Evolutionary conservation across 1,284 basidiomycete species (phyloP).

Genomic region (Erythrobasidium hasegawianum): DNA sequence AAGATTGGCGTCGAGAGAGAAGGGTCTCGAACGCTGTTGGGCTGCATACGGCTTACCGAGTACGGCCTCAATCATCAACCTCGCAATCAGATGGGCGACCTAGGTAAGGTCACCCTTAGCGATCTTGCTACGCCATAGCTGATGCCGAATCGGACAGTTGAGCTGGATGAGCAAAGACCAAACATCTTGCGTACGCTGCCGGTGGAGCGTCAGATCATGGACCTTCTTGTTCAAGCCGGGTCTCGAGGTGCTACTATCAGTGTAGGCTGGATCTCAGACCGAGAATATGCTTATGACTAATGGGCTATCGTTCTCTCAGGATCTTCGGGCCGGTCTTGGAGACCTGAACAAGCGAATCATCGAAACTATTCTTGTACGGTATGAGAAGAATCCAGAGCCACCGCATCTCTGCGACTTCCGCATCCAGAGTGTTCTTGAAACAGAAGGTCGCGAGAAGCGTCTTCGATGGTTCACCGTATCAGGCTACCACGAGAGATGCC

Average conservation of each 20-base stretch:
- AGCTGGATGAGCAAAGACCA: constrained; percentile 17
- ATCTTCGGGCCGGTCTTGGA: constrained; percentile 61
- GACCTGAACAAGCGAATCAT: constrained; percentile 72
- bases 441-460: constrained; percentile 69
- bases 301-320: constrained; percentile 55
- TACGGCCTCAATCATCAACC: constrained; percentile 5
- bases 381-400: constrained; percentile 62
- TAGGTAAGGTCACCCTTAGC: too few species aligned
- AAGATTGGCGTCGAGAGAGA: constrained; percentile 54
- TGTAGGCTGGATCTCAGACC: constrained; percentile 51
- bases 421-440: constrained; percentile 66
- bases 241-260: constrained; percentile 64
- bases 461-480: constrained; percentile 66
- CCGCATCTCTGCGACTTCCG: constrained; percentile 65
- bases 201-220: constrained; percentile 68
- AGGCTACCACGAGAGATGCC: constrained; percentile 39
- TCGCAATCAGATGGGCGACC: neutral
- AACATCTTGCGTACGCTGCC: constrained; percentile 52
- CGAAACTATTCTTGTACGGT: constrained; percentile 66
- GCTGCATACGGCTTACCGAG: constrained; percentile 10
- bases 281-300: neutral
- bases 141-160: neutral
- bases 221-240: constrained; percentile 63
- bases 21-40: constrained; percentile 12
- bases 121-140: too few species aligned